Evolutionary conservation across 345 rosid species (phyloP), one percentile per base, ranked within the genome.

Genomic region (Eucalyptus caleyi): DNA sequence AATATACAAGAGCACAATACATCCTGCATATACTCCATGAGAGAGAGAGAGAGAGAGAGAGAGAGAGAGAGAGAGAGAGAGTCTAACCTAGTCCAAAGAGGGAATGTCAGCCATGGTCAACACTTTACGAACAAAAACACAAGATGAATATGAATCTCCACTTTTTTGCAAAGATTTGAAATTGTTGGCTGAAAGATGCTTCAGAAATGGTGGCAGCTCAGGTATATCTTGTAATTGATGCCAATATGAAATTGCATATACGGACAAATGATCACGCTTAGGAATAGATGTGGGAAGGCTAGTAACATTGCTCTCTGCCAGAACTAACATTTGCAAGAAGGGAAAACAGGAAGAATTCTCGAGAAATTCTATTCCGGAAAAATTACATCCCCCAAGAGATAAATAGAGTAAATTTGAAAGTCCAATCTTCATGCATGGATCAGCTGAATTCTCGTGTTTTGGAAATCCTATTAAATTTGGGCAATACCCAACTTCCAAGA

Each of bases 391-490:
- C 6, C 50, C 50, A 49, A 49, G 0, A 49, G 50, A 49, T 49
- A 49, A 49, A 49, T 13, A 49, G 50, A 49, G 50, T 49, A 49
- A 49, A 49, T 49, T 13, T 49, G 50, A 5, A 49, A 49, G 50
- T 13, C 50, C 50, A 0, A 16, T 13, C 13, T 49, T 49, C 50
- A 13, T 49, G 50, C 0, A 0, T 6, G 1, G 16, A 49, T 49
- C 0, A 49, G 3, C 50, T 2, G 50, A 49, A 49, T 49, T 16
- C 50, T 49, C 50, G 13, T 49, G 13, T 49, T 49, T 49, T 49
- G 50, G 50, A 49, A 49, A 49, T 49, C 50, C 50, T 49, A 49
- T 49, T 49, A 49, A 49, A 49, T 49, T 49, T 49, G 50, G 2
- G 13, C 50, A 49, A 13, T 49, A 49, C 0, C 16, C 6, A 49